phyloP scores from a whole-genome alignment of 2,329 filamentous ascomycete species.

The Sporothrix inflata region DNA sequence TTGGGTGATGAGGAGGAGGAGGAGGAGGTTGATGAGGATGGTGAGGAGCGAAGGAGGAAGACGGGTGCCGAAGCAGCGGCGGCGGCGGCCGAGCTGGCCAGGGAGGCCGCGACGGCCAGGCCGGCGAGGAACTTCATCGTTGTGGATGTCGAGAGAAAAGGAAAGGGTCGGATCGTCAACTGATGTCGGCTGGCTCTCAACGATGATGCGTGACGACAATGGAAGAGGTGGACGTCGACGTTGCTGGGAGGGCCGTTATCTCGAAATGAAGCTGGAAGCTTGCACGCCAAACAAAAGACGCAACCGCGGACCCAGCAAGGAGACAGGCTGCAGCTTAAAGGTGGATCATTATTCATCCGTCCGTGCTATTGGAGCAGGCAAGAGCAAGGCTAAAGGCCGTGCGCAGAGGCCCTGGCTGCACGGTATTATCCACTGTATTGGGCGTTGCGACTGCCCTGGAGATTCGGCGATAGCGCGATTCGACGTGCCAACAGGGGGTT shows the following conservation, averaged over 20 bases:
- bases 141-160: not conserved
- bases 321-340: conserved; percentile 18
- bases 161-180: not conserved
- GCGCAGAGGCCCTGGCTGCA: not conserved
- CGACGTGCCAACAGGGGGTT: not conserved
- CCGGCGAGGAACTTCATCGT: conserved; percentile 41
- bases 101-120: conserved; percentile 39
- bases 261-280: conserved; percentile 21
- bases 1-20: conserved; percentile 42
- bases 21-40: conserved; percentile 32
- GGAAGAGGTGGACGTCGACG: conserved; percentile 8
- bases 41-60: conserved; percentile 50
- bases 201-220: conserved; percentile 3
- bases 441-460: not conserved
- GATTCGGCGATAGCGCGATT: not conserved
- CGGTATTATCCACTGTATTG: conserved; percentile 10
- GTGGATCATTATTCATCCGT: conserved; percentile 28
- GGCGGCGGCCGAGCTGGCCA: conserved; percentile 40
- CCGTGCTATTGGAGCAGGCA: not conserved
- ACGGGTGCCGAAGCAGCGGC: conserved; percentile 52
- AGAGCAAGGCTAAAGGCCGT: not conserved
- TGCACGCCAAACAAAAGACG: conserved; percentile 24
- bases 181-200: not conserved
- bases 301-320: conserved; percentile 15
- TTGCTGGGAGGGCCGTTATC: not conserved